A percentile compares a stretch with the other conserved stretches of the same genome.
phyloP scores from a whole-genome alignment of 2,329 filamentous ascomycete species.

The Thelonectria blattea region DNA sequence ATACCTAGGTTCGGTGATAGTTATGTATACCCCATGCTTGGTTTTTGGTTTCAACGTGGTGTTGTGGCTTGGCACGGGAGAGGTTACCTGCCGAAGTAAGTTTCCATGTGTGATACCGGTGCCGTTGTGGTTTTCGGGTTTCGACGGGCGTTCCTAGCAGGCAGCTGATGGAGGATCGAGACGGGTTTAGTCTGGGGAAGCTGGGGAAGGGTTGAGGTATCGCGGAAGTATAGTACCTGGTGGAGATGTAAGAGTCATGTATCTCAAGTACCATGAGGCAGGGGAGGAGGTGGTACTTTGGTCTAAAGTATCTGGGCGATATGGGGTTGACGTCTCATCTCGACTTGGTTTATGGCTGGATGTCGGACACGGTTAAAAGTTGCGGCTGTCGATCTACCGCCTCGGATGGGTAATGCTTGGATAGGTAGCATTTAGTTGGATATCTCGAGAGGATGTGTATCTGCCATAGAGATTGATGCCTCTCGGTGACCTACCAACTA shows the following conservation, averaged over 20 bases:
- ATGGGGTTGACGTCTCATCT: neutral
- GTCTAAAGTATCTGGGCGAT: neutral
- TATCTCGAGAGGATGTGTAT: no score
- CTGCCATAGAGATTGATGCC: no score
- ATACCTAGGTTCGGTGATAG: slow-evolving; percentile 35
- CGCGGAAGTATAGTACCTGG: slow-evolving; percentile 1
- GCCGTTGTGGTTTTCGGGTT: neutral
- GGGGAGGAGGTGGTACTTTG: neutral
- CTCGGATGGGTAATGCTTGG: no score
- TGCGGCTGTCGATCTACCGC: neutral
- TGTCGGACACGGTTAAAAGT: no score
- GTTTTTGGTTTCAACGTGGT: slow-evolving; percentile 30
- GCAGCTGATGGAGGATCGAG: neutral
- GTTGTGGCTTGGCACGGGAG: neutral
- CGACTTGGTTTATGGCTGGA: neutral
- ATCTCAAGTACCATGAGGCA: neutral
- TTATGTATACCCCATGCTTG: slow-evolving; percentile 38
- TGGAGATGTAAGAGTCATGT: neutral
- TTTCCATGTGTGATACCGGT: neutral
- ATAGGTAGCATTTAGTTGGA: no score
- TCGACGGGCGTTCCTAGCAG: neutral
- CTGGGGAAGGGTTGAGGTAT: slow-evolving; percentile 9
- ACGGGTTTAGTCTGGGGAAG: slow-evolving; percentile 3
- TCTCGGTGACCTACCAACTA: no score
- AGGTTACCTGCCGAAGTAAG: neutral